phyloP scores from a whole-genome alignment of 257 asterid genomes.

The Verbascum thapsus region DNA sequence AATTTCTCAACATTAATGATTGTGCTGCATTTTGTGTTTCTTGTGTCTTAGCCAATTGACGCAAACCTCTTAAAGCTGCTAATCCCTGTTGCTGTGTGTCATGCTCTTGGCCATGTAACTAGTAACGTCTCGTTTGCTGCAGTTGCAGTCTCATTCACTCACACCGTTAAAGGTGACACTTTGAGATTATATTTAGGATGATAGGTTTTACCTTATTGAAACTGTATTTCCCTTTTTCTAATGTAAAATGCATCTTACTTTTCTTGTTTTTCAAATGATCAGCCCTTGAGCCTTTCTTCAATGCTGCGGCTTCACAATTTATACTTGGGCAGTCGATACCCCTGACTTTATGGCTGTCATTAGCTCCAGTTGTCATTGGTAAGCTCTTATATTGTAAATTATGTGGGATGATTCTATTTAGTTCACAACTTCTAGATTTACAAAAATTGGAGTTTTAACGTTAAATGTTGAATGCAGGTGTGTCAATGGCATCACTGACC shows the following conservation, averaged over 20 bases:
- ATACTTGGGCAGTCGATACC: slow-evolving; percentile 94
- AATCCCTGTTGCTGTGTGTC: slow-evolving; percentile 76
- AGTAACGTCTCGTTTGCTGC: slow-evolving; percentile 83
- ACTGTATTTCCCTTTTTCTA: background rate
- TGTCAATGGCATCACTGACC: slow-evolving; percentile 96
- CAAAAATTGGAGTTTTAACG: slow-evolving; percentile 21
- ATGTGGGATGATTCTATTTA: background rate
- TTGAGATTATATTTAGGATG: background rate
- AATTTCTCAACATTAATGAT: background rate
- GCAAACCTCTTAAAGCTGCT: slow-evolving; percentile 70
- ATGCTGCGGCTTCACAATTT: slow-evolving; percentile 98
- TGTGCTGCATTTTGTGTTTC: slow-evolving; percentile 21
- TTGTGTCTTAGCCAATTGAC: slow-evolving; percentile 61
- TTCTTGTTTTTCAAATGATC: slow-evolving; percentile 29
- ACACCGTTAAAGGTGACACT: slow-evolving; percentile 78
- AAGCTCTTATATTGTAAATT: slow-evolving; percentile 29
- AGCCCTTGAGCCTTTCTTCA: slow-evolving; percentile 99
- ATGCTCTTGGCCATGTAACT: slow-evolving; percentile 76
- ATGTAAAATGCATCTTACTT: background rate
- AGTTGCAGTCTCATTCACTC: slow-evolving; percentile 86
- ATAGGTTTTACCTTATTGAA: background rate
- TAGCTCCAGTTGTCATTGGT: slow-evolving; percentile 97
- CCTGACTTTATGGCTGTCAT: slow-evolving; percentile 75
- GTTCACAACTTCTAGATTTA: background rate
- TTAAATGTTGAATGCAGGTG: slow-evolving; percentile 63